Conservation (phyloP, 768 basidiomycete genomes). For the Tephrocybe sp. region DNA sequence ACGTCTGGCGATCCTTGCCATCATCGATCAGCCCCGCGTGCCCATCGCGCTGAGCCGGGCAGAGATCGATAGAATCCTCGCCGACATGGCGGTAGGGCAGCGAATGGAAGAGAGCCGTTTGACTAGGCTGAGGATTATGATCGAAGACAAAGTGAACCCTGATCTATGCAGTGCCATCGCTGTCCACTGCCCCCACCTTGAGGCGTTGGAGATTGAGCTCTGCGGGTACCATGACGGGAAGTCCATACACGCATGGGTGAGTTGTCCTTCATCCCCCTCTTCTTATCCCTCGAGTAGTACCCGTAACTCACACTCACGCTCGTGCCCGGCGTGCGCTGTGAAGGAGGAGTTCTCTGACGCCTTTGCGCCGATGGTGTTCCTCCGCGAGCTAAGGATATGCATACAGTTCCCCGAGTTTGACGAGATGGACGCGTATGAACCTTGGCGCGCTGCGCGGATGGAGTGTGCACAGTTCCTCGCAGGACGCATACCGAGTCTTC, state of each 20-base stretch:
- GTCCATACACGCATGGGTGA: constrained; percentile 38
- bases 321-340: constrained; percentile 1
- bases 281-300: neutral
- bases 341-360: constrained; percentile 35
- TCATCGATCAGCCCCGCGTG: constrained; percentile 35
- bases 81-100: constrained; percentile 26
- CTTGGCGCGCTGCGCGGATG: constrained; percentile 30
- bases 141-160: constrained; percentile 38
- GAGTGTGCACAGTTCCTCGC: constrained; percentile 38
- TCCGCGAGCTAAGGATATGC: constrained; percentile 32
- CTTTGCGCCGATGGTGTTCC: constrained; percentile 22
- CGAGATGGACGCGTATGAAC: constrained; percentile 29
- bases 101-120: constrained; percentile 17
- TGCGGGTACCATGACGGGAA: constrained; percentile 43
- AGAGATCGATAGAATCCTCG: constrained; percentile 32
- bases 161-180: constrained; percentile 31
- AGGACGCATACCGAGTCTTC: constrained; percentile 27
- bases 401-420: constrained; percentile 40
- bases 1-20: constrained; percentile 34
- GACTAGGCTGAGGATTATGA: constrained; percentile 35
- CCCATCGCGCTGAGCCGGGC: constrained; percentile 33
- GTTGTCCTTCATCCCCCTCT: constrained; percentile 11
- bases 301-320: constrained; percentile 5
- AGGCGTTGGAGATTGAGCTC: constrained; percentile 39
- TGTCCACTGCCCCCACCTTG: constrained; percentile 32